These are phyloP conservation scores for Arachnomyces sp. DNA, from an alignment of 2,329 filamentous ascomycete genomes.

Conservation along the genomic window DNA sequence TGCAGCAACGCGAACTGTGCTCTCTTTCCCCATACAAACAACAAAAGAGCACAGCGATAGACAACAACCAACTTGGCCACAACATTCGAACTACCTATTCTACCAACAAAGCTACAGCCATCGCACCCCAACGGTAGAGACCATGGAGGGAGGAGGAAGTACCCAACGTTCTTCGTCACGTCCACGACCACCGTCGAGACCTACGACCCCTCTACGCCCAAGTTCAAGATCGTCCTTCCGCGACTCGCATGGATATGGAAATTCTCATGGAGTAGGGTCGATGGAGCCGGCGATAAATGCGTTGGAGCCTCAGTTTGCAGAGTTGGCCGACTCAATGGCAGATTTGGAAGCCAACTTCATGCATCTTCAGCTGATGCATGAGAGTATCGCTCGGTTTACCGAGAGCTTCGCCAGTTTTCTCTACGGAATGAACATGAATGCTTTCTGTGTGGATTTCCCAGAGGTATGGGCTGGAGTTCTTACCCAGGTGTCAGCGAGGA, in stretches of 20 bases:
- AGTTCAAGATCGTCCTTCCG: conserved; percentile 84
- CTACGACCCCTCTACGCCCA: conserved; percentile 84
- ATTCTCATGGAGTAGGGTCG: conserved; percentile 26
- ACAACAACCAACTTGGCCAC: background rate
- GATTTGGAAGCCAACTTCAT: conserved; percentile 96
- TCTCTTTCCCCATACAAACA: too few relatives aligned
- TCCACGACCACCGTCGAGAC: conserved; percentile 58
- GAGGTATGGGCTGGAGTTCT: conserved; percentile 52
- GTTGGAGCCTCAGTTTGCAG: conserved; percentile 84
- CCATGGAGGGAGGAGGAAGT: conserved; percentile 26
- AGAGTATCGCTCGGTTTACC: conserved; percentile 83
- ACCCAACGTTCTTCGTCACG: conserved; percentile 50
- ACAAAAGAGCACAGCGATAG: too few relatives aligned
- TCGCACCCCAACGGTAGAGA: background rate
- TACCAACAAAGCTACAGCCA: background rate
- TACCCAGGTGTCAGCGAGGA: background rate
- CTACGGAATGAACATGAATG: conserved; percentile 97
- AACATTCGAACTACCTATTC: conserved; percentile 9
- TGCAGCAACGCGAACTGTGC: too few relatives aligned
- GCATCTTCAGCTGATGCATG: conserved; percentile 94
- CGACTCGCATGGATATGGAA: conserved; percentile 56
- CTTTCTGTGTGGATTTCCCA: conserved; percentile 94
- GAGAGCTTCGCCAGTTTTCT: conserved; percentile 94
- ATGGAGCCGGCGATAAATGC: conserved; percentile 60
- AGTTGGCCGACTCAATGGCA: conserved; percentile 86